phyloP scores from a whole-genome alignment of 352 stramenopile species.

The Pythium brachiatum region DNA sequence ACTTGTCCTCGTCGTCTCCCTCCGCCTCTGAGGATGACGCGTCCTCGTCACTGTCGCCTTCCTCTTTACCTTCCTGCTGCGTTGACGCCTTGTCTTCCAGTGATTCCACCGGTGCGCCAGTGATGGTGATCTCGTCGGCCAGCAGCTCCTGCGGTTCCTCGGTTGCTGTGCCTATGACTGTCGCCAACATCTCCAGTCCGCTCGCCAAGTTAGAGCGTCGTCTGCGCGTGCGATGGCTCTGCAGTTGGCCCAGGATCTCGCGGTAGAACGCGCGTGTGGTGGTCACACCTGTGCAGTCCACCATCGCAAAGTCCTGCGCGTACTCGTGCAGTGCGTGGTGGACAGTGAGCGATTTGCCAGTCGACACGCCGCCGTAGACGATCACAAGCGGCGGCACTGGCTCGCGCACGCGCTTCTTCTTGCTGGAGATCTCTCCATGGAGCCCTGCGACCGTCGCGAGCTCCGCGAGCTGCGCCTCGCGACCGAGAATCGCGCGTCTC shows the following conservation, averaged over 20 bases:
- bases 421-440: slow-evolving; percentile 12
- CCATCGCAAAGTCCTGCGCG: slow-evolving; percentile 39
- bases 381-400: slow-evolving; percentile 58
- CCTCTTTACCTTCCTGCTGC: not conserved
- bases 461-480: slow-evolving; percentile 48
- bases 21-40: not conserved
- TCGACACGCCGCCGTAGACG: slow-evolving; percentile 70
- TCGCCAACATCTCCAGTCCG: not conserved
- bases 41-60: not conserved
- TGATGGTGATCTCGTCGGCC: slow-evolving; percentile 12
- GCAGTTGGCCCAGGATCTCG: slow-evolving; percentile 64
- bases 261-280: slow-evolving; percentile 65
- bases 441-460: slow-evolving; percentile 47
- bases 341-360: slow-evolving; percentile 72
- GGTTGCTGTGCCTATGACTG: too few relatives aligned
- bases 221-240: slow-evolving; percentile 19
- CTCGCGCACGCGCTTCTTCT: slow-evolving; percentile 29
- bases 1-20: not conserved
- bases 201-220: not conserved
- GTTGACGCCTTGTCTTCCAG: not conserved
- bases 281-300: slow-evolving; percentile 74
- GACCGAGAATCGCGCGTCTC: slow-evolving; percentile 42
- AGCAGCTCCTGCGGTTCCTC: too few relatives aligned
- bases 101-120: not conserved
- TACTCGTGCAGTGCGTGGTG: slow-evolving; percentile 35